Percentiles rank a stretch among this genome's conserved stretches.
Conservation (phyloP, 208 protist species). For the Leishmania gerbilli region DNA sequence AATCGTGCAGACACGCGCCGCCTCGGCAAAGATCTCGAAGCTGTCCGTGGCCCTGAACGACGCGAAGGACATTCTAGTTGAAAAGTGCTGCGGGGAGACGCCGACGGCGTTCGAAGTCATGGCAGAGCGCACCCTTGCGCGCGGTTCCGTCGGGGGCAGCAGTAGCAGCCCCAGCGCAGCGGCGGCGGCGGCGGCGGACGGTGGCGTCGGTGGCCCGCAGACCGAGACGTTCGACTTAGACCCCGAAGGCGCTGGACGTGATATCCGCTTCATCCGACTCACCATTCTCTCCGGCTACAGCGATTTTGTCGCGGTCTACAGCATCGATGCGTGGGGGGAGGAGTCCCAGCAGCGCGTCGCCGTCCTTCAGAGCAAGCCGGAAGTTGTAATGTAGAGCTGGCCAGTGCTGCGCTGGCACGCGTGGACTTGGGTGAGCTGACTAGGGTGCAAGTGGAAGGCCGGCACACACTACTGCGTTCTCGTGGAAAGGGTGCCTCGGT, state of each 20-base stretch:
- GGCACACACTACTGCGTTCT: background rate
- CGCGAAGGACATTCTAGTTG: conserved; percentile 71
- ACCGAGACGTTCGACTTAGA: conserved; percentile 72
- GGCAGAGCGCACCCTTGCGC: conserved; percentile 51
- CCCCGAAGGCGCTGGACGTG: conserved; percentile 46
- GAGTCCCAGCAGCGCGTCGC: conserved; percentile 87
- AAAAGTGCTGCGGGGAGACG: conserved; percentile 36
- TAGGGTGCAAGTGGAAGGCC: background rate
- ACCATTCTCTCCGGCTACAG: conserved; percentile 75
- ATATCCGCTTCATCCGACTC: conserved; percentile 58
- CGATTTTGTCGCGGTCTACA: conserved; percentile 81
- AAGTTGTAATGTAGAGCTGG: conserved; percentile 71
- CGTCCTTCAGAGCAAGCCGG: conserved; percentile 72
- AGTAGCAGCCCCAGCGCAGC: conserved; percentile 2
- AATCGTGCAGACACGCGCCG: conserved; percentile 58
- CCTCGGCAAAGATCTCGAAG: conserved; percentile 56
- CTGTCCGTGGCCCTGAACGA: conserved; percentile 68
- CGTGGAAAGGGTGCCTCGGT: background rate
- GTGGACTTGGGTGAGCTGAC: background rate
- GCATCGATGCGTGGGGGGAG: conserved; percentile 68
- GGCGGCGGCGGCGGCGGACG: background rate
- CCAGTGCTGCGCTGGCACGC: background rate
- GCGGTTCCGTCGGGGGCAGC: conserved; percentile 16
- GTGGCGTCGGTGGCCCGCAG: conserved; percentile 30
- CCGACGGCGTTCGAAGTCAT: conserved; percentile 48